Conservation (phyloP, 2,329 filamentous ascomycete genomes). For the Chaetoscypha palmicola region DNA sequence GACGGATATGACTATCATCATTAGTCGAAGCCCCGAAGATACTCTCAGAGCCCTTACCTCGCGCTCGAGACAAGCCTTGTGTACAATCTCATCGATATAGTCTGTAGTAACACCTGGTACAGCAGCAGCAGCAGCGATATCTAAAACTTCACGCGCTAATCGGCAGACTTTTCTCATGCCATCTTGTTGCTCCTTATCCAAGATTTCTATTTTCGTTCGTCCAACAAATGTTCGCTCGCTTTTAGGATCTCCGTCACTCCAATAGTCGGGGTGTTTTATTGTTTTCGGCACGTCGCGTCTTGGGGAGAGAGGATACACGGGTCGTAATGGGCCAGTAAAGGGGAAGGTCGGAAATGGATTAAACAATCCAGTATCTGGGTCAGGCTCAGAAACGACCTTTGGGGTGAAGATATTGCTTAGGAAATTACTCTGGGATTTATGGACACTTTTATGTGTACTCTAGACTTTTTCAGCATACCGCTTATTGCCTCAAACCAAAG, state of each 20-base stretch:
- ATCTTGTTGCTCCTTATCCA: conserved; percentile 73
- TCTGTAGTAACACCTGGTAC: conserved; percentile 95
- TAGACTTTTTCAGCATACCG: conserved; percentile 34
- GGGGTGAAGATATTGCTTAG: conserved; percentile 69
- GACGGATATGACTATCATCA: conserved; percentile 76
- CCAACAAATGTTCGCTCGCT: conserved; percentile 53
- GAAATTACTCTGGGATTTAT: conserved; percentile 73
- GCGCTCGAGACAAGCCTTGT: conserved; percentile 89
- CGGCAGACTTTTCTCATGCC: conserved; percentile 87
- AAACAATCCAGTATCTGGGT: conserved; percentile 81
- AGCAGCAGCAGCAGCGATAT: conserved; percentile 76
- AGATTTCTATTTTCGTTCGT: conserved; percentile 73
- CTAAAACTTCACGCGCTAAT: conserved; percentile 82
- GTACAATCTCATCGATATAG: conserved; percentile 87
- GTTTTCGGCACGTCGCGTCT: conserved; percentile 67
- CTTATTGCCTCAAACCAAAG: too few relatives aligned
- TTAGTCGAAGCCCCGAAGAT: conserved; percentile 15
- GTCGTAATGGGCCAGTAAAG: conserved; percentile 74
- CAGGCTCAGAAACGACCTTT: conserved; percentile 81
- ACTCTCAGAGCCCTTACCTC: conserved; percentile 58
- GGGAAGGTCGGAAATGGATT: conserved; percentile 88
- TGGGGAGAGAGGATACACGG: conserved; percentile 77
- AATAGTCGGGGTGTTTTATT: conserved; percentile 83
- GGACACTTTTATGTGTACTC: conserved; percentile 74
- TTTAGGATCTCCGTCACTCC: conserved; percentile 69